Percentiles rank a stretch among this genome's conserved stretches.
phyloP scores from a whole-genome alignment of 1,139 yeast genomes.

The Schizosaccharomyces versatilis region DNA sequence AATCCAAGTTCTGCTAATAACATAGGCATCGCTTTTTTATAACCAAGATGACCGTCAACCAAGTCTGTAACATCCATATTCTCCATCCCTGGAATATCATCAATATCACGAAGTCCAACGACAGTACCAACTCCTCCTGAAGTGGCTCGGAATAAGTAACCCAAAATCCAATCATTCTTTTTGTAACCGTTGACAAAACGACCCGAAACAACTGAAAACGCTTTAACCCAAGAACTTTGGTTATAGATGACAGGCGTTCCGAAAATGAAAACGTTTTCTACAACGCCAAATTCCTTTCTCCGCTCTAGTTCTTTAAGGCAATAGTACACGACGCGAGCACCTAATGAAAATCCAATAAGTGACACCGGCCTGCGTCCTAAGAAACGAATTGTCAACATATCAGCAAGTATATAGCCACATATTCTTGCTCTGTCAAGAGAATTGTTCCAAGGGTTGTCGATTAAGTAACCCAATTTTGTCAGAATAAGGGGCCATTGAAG shows the following conservation, averaged over 20 bases:
- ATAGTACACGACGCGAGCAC: conserved; percentile 79
- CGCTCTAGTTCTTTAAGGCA: conserved; percentile 73
- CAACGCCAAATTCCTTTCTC: conserved; percentile 65
- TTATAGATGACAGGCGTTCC: conserved; percentile 79
- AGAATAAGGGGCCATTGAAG: conserved; percentile 81
- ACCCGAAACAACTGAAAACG: conserved; percentile 77
- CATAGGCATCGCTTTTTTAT: conserved; percentile 79
- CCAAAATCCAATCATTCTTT: conserved; percentile 85
- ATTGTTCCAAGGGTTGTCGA: conserved; percentile 96
- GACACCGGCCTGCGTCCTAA: conserved; percentile 86
- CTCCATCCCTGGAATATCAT: conserved; percentile 41
- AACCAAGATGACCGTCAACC: conserved; percentile 92
- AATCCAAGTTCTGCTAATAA: conserved; percentile 48
- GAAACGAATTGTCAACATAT: conserved; percentile 65
- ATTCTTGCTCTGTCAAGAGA: conserved; percentile 94
- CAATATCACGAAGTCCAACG: conserved; percentile 69
- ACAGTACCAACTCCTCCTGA: conserved; percentile 81
- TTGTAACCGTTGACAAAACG: conserved; percentile 78
- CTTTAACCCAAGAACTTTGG: conserved; percentile 53
- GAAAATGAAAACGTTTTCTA: conserved; percentile 70
- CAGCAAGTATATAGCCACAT: conserved; percentile 75
- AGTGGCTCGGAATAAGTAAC: conserved; percentile 84
- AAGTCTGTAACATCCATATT: conserved; percentile 68
- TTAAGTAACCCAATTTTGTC: conserved; percentile 64
- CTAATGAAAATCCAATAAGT: conserved; percentile 78